Percentiles rank a stretch among this genome's conserved stretches.
phyloP scores from a whole-genome alignment of 164 flowering plant species.

The Euptelea pleiosperma region DNA sequence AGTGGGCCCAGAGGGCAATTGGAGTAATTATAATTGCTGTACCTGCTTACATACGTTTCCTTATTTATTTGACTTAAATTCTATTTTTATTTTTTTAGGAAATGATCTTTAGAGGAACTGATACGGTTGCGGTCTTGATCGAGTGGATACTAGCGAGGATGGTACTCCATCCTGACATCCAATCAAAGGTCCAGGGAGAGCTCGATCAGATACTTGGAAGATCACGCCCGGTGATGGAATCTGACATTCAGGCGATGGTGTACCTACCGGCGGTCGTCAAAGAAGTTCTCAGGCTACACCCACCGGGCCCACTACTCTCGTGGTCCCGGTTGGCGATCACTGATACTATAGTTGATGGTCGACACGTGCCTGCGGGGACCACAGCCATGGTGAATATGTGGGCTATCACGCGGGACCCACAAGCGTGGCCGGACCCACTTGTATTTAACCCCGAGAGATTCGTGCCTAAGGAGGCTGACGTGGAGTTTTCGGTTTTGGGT shows the following conservation, averaged over 20 bases:
- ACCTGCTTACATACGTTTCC: too few relatives aligned
- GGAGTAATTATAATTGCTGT: too few relatives aligned
- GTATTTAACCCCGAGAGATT: slow-evolving; percentile 60
- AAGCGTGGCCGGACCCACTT: slow-evolving; percentile 54
- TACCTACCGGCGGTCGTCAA: slow-evolving; percentile 48
- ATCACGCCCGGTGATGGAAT: slow-evolving; percentile 29
- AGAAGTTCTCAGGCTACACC: slow-evolving; percentile 49
- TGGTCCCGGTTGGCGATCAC: slow-evolving; percentile 55
- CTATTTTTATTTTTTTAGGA: slow-evolving; percentile 16
- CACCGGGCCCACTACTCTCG: slow-evolving; percentile 64
- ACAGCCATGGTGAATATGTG: slow-evolving; percentile 94
- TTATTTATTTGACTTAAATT: too few relatives aligned
- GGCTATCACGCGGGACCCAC: slow-evolving; percentile 68
- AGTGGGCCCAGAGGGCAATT: too few relatives aligned
- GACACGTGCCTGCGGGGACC: slow-evolving; percentile 69
- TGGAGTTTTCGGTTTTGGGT: slow-evolving; percentile 50
- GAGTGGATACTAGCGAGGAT: slow-evolving; percentile 38
- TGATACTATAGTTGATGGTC: slow-evolving; percentile 59
- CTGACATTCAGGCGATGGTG: slow-evolving; percentile 35
- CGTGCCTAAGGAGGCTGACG: slow-evolving; percentile 18
- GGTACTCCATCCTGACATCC: slow-evolving; percentile 27
- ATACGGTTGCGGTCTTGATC: slow-evolving; percentile 33
- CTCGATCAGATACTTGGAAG: slow-evolving; percentile 32
- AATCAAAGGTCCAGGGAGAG: slow-evolving; percentile 27
- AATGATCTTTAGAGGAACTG: slow-evolving; percentile 43